phyloP scores from a whole-genome alignment of 2,329 filamentous ascomycete species.

The Malbranchea cinnamomea region DNA sequence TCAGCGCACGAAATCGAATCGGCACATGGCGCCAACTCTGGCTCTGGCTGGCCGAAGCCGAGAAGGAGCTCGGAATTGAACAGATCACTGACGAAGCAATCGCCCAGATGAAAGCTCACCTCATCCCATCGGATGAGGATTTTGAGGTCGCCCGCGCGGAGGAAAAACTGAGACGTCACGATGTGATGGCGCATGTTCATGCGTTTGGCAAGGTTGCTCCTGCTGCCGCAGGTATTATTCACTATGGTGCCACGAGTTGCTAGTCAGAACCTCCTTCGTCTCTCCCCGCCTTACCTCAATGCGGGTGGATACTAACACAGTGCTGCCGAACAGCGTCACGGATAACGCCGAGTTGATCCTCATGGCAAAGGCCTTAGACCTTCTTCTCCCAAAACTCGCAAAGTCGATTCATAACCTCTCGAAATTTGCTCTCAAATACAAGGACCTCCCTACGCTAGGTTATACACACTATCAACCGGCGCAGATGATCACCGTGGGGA shows the following conservation, averaged over 20 bases:
- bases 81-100: conserved; percentile 59
- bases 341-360: conserved; percentile 39
- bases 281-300: background rate
- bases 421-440: conserved; percentile 57
- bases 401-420: conserved; percentile 62
- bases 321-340: conserved; percentile 1
- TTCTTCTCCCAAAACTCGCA: conserved; percentile 65
- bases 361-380: conserved; percentile 55
- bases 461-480: conserved; percentile 53
- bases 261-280: conserved; percentile 3
- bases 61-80: conserved; percentile 64
- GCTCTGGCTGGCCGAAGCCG: conserved; percentile 67
- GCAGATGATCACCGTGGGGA: conserved; percentile 51
- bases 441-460: conserved; percentile 55
- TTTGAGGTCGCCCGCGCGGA: conserved; percentile 62
- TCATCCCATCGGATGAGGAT: conserved; percentile 61
- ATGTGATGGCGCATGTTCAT: conserved; percentile 54
- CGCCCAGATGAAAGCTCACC: conserved; percentile 57
- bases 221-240: conserved; percentile 68
- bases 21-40: conserved; percentile 75
- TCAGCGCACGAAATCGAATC: conserved; percentile 59
- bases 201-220: conserved; percentile 55
- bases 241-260: conserved; percentile 47
- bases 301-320: background rate
- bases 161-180: conserved; percentile 57